A percentile compares a stretch with the other conserved stretches of the same genome.
Evolutionary conservation across 192 early-diverging fungal genomes (phyloP).

Genomic region (Podila epigama): DNA sequence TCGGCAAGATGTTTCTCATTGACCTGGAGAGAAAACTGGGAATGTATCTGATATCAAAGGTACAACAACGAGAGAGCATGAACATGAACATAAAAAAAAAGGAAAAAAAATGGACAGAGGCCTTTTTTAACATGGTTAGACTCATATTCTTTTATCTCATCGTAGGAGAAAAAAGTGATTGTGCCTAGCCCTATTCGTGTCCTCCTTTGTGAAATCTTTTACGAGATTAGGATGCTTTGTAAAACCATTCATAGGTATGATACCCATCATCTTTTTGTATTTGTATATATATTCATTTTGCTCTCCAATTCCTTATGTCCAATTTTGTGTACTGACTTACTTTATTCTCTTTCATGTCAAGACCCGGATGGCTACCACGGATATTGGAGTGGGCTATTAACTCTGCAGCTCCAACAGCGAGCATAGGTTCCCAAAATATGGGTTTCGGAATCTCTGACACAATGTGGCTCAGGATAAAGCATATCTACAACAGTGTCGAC

Average conservation of each 20-base stretch:
- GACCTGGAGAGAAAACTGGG: constrained; percentile 61
- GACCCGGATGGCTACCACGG: constrained; percentile 60
- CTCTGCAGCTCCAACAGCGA: constrained; percentile 16
- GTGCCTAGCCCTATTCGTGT: constrained; percentile 60
- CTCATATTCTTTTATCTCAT: neutral
- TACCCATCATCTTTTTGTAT: neutral
- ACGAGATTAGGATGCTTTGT: constrained; percentile 64
- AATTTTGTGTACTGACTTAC: too few species aligned
- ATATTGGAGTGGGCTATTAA: constrained; percentile 59
- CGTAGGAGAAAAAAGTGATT: constrained; percentile 53
- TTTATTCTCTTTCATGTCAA: too few species aligned
- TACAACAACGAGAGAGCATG: too few species aligned
- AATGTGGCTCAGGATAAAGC: constrained; percentile 38
- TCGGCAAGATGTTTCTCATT: constrained; percentile 64
- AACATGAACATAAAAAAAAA: too few species aligned
- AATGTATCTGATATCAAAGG: constrained; percentile 52
- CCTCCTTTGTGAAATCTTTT: constrained; percentile 56
- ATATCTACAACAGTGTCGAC: constrained; percentile 31
- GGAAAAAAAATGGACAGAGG: too few species aligned
- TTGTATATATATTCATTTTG: too few species aligned
- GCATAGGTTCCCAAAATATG: constrained; percentile 4
- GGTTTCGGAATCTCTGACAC: constrained; percentile 18
- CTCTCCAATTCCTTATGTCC: neutral
- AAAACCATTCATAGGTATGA: constrained; percentile 58
- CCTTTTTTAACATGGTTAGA: constrained; percentile 22